These are phyloP conservation scores for Hortaea sp. DNA, from an alignment of 2,329 filamentous ascomycete genomes.

Conservation along the genomic window DNA sequence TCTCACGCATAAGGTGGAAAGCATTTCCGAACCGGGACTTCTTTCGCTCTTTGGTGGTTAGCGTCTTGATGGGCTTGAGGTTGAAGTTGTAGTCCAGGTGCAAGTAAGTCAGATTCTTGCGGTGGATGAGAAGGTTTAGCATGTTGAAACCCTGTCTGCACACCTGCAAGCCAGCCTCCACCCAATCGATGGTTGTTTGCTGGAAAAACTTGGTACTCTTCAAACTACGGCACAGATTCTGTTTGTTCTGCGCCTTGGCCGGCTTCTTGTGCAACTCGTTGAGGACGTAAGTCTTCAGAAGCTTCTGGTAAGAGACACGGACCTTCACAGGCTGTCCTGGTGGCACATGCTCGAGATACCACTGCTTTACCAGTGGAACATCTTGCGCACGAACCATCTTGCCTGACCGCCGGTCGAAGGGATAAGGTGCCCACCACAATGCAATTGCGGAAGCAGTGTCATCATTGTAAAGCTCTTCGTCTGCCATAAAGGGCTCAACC, in stretches of 20 bases:
- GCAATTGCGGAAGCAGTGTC: conserved; percentile 87
- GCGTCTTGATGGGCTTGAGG: conserved; percentile 93
- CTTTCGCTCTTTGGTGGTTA: conserved; percentile 98
- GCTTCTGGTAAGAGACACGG: conserved; percentile 93
- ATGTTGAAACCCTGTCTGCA: conserved; percentile 99
- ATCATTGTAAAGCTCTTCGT: conserved; percentile 78
- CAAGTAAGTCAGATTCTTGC: conserved; percentile 95
- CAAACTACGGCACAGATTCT: conserved; percentile 77
- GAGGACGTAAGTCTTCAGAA: conserved; percentile 89
- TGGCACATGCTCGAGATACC: conserved; percentile 94
- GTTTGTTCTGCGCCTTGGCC: conserved; percentile 90
- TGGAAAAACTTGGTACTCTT: conserved; percentile 99
- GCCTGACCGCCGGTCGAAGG: conserved; percentile 87
- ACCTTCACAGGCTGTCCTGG: conserved; percentile 90
- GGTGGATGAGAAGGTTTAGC: conserved; percentile 92
- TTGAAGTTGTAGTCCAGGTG: conserved; percentile 99
- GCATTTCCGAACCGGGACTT: conserved; percentile 99
- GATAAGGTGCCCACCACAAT: conserved; percentile 96
- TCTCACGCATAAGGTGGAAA: conserved; percentile 98
- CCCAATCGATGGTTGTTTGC: conserved; percentile 98
- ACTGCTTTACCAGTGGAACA: conserved; percentile 93
- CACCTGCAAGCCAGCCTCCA: conserved; percentile 95
- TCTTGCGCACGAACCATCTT: conserved; percentile 96
- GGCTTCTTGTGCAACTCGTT: conserved; percentile 96
- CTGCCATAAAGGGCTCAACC: conserved; percentile 77